These are phyloP conservation scores for Cryptococcus amylolentus DNA, from an alignment of 1,284 basidiomycete species.

Conservation along the genomic window DNA sequence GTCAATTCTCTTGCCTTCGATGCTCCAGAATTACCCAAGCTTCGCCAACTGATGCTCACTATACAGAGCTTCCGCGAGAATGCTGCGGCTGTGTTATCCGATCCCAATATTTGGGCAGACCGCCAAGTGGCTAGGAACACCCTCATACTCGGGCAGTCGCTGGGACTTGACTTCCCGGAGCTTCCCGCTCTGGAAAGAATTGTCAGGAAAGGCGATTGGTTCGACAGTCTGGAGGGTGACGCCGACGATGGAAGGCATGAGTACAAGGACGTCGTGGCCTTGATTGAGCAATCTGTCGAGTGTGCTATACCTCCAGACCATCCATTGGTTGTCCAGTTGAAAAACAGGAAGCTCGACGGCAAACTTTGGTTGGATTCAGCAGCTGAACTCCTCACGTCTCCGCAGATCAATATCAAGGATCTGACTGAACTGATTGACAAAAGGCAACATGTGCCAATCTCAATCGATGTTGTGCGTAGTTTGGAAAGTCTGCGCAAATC, in stretches of 20 bases:
- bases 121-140: conserved; percentile 32
- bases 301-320: conserved; percentile 33
- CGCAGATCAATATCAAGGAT: conserved; percentile 27
- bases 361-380: conserved; percentile 25
- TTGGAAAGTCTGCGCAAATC: conserved; percentile 39
- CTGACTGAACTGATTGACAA: conserved; percentile 26
- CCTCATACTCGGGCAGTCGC: conserved; percentile 40
- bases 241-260: conserved; percentile 43
- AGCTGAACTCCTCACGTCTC: conserved; percentile 18
- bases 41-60: conserved; percentile 33
- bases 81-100: conserved; percentile 29
- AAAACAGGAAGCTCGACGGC: conserved; percentile 23
- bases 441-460: conserved; percentile 29
- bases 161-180: conserved; percentile 46
- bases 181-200: conserved; percentile 30
- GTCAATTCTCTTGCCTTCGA: conserved; percentile 45
- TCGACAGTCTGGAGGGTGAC: conserved; percentile 39
- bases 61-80: conserved; percentile 39
- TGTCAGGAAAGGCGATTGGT: conserved; percentile 43
- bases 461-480: conserved; percentile 29
- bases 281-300: conserved; percentile 35
- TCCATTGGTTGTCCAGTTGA: conserved; percentile 30
- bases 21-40: conserved; percentile 41
- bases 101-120: conserved; percentile 30
- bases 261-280: conserved; percentile 35